Percentiles rank a stretch among this genome's conserved stretches.
Conservation (phyloP, 2,329 filamentous ascomycete species). For the Colletotrichum theobromicola region DNA sequence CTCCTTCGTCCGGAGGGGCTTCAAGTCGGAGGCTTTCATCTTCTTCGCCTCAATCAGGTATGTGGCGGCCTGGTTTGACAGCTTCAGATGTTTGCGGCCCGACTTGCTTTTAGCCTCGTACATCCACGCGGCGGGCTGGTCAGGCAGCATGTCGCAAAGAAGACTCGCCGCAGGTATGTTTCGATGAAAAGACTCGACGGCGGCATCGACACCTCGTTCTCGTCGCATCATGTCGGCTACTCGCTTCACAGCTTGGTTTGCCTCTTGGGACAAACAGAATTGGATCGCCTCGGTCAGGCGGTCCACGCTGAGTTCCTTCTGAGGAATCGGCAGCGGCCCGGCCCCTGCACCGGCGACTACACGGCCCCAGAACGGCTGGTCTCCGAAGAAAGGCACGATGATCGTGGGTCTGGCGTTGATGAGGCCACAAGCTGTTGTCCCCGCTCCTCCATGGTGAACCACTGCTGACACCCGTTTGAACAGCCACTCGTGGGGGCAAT, state of each 20-base stretch:
- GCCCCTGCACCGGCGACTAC: conserved; percentile 43
- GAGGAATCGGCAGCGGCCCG: conserved; percentile 40
- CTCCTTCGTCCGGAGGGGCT: conserved; percentile 23
- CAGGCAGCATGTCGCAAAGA: conserved; percentile 39
- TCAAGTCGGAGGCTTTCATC: conserved; percentile 35
- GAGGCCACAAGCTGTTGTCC: conserved; percentile 62
- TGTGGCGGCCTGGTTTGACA: neutral
- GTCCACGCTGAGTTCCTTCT: conserved; percentile 36
- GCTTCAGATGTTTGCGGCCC: neutral
- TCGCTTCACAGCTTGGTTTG: conserved; percentile 31
- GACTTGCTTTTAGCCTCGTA: conserved; percentile 32
- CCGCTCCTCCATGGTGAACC: conserved; percentile 64
- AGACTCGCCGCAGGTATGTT: conserved; percentile 36
- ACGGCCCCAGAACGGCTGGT: conserved; percentile 48
- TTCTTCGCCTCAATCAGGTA: neutral
- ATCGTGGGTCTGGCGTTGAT: conserved; percentile 54
- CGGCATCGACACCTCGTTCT: conserved; percentile 31
- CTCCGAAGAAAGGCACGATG: conserved; percentile 57
- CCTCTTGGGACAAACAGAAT: conserved; percentile 34
- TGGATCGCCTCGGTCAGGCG: conserved; percentile 38
- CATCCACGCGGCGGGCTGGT: conserved; percentile 58
- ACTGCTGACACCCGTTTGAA: conserved; percentile 61
- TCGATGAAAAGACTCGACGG: conserved; percentile 43
- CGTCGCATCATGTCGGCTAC: conserved; percentile 37
- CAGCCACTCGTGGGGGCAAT: conserved; percentile 63